Base-by-base conservation (phyloP, 768 basidiomycete species). In the Cystofilobasidium macerans region DNA sequence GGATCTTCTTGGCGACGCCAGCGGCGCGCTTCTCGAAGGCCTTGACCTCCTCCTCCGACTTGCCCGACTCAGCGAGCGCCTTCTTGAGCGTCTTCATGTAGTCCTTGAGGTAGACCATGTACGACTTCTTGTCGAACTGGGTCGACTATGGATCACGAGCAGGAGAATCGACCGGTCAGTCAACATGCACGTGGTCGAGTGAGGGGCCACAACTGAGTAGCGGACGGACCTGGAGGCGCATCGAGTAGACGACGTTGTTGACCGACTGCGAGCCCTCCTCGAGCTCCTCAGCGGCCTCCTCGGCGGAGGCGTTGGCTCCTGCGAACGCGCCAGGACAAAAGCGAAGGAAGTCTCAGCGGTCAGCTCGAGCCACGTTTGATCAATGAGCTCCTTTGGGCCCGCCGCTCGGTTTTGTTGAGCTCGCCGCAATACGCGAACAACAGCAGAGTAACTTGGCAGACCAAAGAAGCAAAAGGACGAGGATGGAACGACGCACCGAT, bases 71-170 rank as follows among this genome's bases (percentile, higher is more conserved):
- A 45, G 73, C 45, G 53, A 98, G 81, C 57, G 86, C 73, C 2
- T 71, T 74, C 80, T 95, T 92, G 76, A 97, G 78, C 16, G 81
- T 78, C 78, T 98, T 98, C 93, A 98, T 94, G 81, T 99, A 99
- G 18, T 78, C 84, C 67, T 68, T 68, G 43, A 68, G 67, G 67
- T 68, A 62, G 45, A 59, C 48, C 67, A 68, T 68, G 67, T 68
- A 68, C 26, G 67, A 68, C 73, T 93, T 94, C 79, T 97, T 98
- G 80, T 95, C 90, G 77, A 92, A 98, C 0, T 73, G 2, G 16
- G 89, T 93, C 33, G 74, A 24, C 62, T 67, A 42, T 35, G 22
- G 33, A 38, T 7, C 14, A 40, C 38, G 32, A n/a, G 33, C 48
- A 30, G n/a, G 62, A 22, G 33, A 38, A n/a, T n/a, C n/a, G 32